Evolutionary conservation across 2,329 filamentous ascomycete genomes (phyloP).

Genomic region (Lasiodiplodia sp.): DNA sequence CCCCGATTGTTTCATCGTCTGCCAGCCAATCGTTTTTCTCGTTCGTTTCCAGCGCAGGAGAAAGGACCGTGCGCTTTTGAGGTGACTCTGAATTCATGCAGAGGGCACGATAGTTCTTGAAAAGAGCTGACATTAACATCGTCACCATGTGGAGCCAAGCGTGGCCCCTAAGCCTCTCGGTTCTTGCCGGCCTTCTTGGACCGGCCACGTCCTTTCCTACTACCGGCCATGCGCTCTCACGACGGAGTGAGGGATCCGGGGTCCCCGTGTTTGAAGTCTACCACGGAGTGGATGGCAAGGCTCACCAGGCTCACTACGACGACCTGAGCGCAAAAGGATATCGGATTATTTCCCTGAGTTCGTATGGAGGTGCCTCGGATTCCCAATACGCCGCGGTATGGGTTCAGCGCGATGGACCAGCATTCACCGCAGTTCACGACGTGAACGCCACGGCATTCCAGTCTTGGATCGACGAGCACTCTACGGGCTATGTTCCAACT

Average conservation of each 20-base stretch:
- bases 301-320: slow-evolving; percentile 14
- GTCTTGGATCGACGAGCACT: slow-evolving; percentile 32
- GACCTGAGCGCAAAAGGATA: slow-evolving; percentile 34
- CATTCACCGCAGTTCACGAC: slow-evolving; percentile 34
- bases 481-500: slow-evolving; percentile 33
- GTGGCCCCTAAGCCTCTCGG: not conserved
- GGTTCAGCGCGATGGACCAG: slow-evolving; percentile 33
- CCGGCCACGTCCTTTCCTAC: not conserved
- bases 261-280: not conserved
- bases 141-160: not conserved
- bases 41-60: not conserved
- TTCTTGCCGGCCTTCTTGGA: not conserved
- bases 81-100: no score
- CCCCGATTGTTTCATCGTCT: not conserved
- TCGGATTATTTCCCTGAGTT: slow-evolving; percentile 33
- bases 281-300: not conserved
- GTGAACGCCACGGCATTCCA: slow-evolving; percentile 34
- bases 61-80: no score
- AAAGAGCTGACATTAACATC: not conserved
- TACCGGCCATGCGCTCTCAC: not conserved
- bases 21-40: slow-evolving; percentile 6
- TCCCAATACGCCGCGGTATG: slow-evolving; percentile 36
- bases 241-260: not conserved
- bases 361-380: slow-evolving; percentile 33
- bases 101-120: no score